These are phyloP conservation scores for Thalassiosira ordinaria DNA, from an alignment of 352 stramenopile genomes.

Conservation along the genomic window DNA sequence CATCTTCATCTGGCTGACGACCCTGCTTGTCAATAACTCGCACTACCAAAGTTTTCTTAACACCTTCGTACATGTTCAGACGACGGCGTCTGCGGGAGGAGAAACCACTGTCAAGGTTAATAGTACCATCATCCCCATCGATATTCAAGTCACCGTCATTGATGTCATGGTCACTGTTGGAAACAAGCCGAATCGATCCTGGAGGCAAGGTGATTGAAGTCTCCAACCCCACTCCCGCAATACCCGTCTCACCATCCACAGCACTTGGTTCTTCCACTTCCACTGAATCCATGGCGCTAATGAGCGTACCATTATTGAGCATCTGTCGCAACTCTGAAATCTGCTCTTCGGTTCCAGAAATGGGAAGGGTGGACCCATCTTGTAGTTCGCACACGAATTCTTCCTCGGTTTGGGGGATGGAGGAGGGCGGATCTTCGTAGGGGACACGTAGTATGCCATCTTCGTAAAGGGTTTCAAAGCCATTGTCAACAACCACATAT, in stretches of 20 bases:
- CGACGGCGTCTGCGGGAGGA: too few relatives aligned
- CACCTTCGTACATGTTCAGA: slow-evolving; percentile 1
- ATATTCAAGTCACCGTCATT: not conserved
- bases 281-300: slow-evolving; percentile 2
- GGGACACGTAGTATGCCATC: too few relatives aligned
- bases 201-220: too few relatives aligned
- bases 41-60: slow-evolving; percentile 20
- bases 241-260: not conserved
- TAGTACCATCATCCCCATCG: not conserved
- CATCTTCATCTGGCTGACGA: slow-evolving; percentile 3
- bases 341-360: slow-evolving; percentile 24
- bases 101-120: not conserved
- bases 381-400: slow-evolving; percentile 51
- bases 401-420: slow-evolving; percentile 11
- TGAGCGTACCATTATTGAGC: slow-evolving; percentile 33
- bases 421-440: not conserved
- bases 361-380: slow-evolving; percentile 3
- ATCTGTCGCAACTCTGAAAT: slow-evolving; percentile 21
- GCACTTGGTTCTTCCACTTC: not conserved
- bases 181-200: not conserved
- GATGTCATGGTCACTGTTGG: not conserved
- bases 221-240: not conserved
- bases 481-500: too few relatives aligned
- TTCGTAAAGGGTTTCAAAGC: too few relatives aligned
- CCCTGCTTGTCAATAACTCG: slow-evolving; percentile 41